Conservation (phyloP, 1,139 yeast species). For the Meyerozyma sp. region DNA sequence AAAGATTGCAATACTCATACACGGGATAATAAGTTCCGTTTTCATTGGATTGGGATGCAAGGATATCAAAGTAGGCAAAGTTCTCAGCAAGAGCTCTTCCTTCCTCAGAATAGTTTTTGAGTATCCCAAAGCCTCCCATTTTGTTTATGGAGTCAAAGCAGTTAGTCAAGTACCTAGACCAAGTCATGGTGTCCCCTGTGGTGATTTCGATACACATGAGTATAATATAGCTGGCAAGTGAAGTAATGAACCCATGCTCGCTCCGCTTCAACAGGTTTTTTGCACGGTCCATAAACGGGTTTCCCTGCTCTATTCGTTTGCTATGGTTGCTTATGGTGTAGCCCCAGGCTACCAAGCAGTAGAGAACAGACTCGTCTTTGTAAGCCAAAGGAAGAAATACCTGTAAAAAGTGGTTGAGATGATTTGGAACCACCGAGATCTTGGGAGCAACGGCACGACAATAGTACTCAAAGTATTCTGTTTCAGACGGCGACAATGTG, state of each 20-base stretch:
- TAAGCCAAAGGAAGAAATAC: slow-evolving; percentile 29
- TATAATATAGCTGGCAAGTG: slow-evolving; percentile 24
- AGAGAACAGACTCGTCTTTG: slow-evolving; percentile 20
- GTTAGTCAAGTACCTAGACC: slow-evolving; percentile 25
- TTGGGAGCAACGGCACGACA: slow-evolving; percentile 23
- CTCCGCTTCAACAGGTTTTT: not conserved
- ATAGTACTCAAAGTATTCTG: slow-evolving; percentile 21
- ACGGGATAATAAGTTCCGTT: slow-evolving; percentile 20
- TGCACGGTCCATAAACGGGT: not conserved
- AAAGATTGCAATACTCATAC: slow-evolving; percentile 9
- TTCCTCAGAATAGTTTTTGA: slow-evolving; percentile 16
- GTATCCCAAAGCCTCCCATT: slow-evolving; percentile 21
- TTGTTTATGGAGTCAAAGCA: slow-evolving; percentile 23
- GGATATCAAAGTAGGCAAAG: slow-evolving; percentile 20
- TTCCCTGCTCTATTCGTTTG: slow-evolving; percentile 1
- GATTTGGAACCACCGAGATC: slow-evolving; percentile 24
- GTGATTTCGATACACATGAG: slow-evolving; percentile 29
- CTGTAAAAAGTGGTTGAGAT: slow-evolving; percentile 22
- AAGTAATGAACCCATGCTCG: slow-evolving; percentile 15
- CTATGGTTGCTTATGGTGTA: slow-evolving; percentile 7
- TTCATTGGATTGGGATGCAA: slow-evolving; percentile 23
- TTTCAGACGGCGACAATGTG: slow-evolving; percentile 14
- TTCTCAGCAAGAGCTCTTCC: slow-evolving; percentile 8
- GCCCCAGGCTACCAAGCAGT: slow-evolving; percentile 26
- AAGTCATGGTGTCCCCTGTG: slow-evolving; percentile 25